Base-by-base conservation (phyloP, 2,329 filamentous ascomycete species). In the Neofusicoccum ribis region DNA sequence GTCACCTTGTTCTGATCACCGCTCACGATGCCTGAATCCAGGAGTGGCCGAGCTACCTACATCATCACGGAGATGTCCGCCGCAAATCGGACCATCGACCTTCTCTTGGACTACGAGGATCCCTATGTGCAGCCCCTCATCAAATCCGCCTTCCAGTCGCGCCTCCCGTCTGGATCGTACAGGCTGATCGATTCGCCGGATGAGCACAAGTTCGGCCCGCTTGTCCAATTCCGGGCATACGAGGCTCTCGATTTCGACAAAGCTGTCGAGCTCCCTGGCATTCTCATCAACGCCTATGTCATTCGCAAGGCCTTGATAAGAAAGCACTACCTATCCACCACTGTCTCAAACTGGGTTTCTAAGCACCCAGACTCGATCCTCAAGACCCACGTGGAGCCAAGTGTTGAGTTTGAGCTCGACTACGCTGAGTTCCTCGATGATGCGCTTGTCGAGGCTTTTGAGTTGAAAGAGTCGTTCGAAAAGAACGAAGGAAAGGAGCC, bases 351-450 rank as follows among this genome's bases (percentile, higher is more conserved):
- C 74, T 98, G 93, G 92, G 82, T 91, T 5, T 88, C 89, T 44
- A 99, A 99, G 77, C 84, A 95, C 71, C 92, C 94, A 0, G 78
- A 83, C 0, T 92, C 89, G 9, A 77, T 89, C 5, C 82, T 99
- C 12, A 84, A 81, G 65, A 80, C 81, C 1, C 90, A 95, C 72
- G 87, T 96, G 63, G 91, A 92, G 75, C 86, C 89, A 1, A 88
- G 88, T 49, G 91, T 96, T 68, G 88, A 92, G 47, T 97, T 99
- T 70, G 95, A 99, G 78, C 85, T 99, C 7, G 95, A 99, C 77
- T 99, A 95, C 74, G 93, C 93, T 1, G 95, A 99, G 80, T 99
- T 98, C 73, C 81, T 99, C 14, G 95, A 98, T 69, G 95, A 99
- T 71, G 91, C 95, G 0, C 81, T 99, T 7, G 84, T 96, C 1